These are phyloP conservation scores for Coniochaeta sp. DNA, from an alignment of 2,329 filamentous ascomycete genomes.

Conservation along the genomic window DNA sequence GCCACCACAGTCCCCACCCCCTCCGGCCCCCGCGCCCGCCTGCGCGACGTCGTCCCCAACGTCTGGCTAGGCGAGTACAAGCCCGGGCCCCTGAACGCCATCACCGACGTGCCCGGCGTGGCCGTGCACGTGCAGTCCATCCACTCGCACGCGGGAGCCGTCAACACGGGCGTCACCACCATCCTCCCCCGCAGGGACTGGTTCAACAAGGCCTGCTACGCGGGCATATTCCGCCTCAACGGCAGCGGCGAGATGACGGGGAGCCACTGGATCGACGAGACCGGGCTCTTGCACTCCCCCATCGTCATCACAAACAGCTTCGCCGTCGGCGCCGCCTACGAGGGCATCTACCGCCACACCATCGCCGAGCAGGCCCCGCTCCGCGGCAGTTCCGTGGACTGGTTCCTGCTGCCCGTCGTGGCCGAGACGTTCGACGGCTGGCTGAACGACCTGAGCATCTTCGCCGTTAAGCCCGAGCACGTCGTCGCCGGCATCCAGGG, in stretches of 20 bases:
- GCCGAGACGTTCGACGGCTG: constrained; percentile 58
- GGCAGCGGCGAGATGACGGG: constrained; percentile 58
- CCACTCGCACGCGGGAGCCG: constrained; percentile 11
- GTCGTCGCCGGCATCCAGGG: constrained; percentile 45
- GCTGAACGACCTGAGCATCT: constrained; percentile 48
- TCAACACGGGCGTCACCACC: constrained; percentile 43
- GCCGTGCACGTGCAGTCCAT: constrained; percentile 38
- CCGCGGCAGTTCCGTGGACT: constrained; percentile 35
- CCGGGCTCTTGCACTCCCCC: constrained; percentile 50
- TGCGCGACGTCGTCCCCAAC: constrained; percentile 36
- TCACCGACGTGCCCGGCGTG: constrained; percentile 44
- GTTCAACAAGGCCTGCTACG: constrained; percentile 36
- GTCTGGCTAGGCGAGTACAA: constrained; percentile 35
- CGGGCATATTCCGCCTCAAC: constrained; percentile 54
- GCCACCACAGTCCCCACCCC: neutral
- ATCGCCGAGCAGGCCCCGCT: constrained; percentile 36
- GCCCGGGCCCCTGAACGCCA: constrained; percentile 37
- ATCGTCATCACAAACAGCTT: constrained; percentile 54
- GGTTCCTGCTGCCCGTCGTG: constrained; percentile 51
- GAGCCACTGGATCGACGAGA: constrained; percentile 54
- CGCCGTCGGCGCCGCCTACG: constrained; percentile 49
- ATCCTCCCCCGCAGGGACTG: constrained; percentile 38
- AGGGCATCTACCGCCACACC: constrained; percentile 50
- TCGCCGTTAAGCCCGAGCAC: constrained; percentile 46
- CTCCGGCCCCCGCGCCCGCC: constrained; percentile 14